These are phyloP conservation scores for Dalbergia cultrata DNA, from an alignment of 306 rosid species.

Conservation along the genomic window DNA sequence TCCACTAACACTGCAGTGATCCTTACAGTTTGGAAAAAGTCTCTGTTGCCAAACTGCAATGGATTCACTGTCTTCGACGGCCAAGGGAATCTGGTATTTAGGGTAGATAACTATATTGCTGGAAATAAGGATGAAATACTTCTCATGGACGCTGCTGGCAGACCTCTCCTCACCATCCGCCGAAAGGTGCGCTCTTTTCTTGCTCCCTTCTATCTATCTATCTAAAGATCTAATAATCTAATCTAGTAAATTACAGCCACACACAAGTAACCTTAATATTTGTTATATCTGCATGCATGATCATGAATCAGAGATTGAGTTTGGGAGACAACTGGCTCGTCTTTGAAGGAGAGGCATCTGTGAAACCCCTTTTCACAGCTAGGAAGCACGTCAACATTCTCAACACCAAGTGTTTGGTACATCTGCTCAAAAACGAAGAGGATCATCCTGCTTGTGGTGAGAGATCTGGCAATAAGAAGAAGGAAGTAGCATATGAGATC, in stretches of 20 bases:
- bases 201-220: no score
- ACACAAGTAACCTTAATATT: no score
- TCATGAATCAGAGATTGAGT: constrained; percentile 59
- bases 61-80: constrained; percentile 82
- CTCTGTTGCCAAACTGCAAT: constrained; percentile 67
- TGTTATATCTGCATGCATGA: background rate
- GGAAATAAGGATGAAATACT: constrained; percentile 61
- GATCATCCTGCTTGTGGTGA: no score
- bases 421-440: constrained; percentile 33
- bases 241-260: no score
- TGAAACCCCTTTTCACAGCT: constrained; percentile 56
- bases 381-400: constrained; percentile 58
- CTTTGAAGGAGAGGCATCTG: constrained; percentile 64
- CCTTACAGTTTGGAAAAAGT: constrained; percentile 86
- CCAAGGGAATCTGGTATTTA: constrained; percentile 65
- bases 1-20: constrained; percentile 31
- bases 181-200: constrained; percentile 52
- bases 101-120: constrained; percentile 75
- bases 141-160: constrained; percentile 85
- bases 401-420: constrained; percentile 62
- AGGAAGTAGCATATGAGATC: constrained; percentile 53
- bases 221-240: no score
- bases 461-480: background rate
- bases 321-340: constrained; percentile 73
- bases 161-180: constrained; percentile 77